Evolutionary conservation across 306 rosid species (phyloP).

Genomic region (Trifolium dubium): DNA sequence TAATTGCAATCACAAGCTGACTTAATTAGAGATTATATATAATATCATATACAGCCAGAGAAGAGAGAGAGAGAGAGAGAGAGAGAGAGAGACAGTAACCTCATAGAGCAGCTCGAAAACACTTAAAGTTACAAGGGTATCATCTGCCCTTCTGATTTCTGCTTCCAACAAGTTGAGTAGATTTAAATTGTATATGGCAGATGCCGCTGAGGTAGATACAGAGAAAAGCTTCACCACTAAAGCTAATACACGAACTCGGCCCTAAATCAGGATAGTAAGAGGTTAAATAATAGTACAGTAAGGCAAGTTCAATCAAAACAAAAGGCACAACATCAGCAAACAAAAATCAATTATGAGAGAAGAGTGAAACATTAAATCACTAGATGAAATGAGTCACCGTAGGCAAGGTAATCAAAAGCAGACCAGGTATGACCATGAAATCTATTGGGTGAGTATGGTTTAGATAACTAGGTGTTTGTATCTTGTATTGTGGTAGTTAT

Average conservation of each 20-base stretch:
- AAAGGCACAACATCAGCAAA: neutral
- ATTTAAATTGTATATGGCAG: slow-evolving; percentile 63
- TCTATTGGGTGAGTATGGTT: too few species aligned
- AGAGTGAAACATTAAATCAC: neutral
- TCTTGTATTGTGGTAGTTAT: too few species aligned
- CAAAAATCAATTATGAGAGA: slow-evolving; percentile 1
- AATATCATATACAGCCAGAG: neutral
- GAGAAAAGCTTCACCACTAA: slow-evolving; percentile 89
- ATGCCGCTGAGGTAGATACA: slow-evolving; percentile 72
- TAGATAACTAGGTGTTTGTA: too few species aligned
- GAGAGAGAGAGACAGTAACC: slow-evolving; percentile 54
- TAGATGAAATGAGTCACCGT: too few species aligned
- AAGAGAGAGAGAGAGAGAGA: neutral
- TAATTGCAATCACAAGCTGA: neutral
- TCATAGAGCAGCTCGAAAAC: slow-evolving; percentile 93
- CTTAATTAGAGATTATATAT: neutral
- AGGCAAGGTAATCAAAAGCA: too few species aligned
- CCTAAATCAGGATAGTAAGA: slow-evolving; percentile 55
- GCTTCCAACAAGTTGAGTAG: slow-evolving; percentile 72
- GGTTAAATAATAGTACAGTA: slow-evolving; percentile 30
- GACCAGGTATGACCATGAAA: too few species aligned
- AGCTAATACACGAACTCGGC: slow-evolving; percentile 86
- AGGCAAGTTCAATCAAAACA: slow-evolving; percentile 24
- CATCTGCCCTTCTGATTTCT: slow-evolving; percentile 70
- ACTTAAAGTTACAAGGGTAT: slow-evolving; percentile 76